A percentile compares a stretch with the other conserved stretches of the same genome.
phyloP scores from a whole-genome alignment of 306 rosid genomes.

The Elaeagnus macrophylla region DNA sequence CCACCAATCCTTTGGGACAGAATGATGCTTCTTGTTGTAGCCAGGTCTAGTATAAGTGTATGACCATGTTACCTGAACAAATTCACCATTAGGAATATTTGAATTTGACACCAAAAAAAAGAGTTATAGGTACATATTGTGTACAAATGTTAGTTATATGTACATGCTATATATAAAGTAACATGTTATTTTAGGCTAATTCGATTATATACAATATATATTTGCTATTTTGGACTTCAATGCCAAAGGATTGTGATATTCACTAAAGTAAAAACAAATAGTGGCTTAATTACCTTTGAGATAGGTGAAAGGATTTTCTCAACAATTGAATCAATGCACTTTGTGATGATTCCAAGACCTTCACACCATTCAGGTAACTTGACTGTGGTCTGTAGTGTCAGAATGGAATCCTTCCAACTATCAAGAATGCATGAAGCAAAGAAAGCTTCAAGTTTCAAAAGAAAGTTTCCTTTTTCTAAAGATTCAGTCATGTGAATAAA shows the following conservation, averaged over 20 bases:
- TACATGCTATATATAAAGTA: too few relatives aligned
- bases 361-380: conserved; percentile 75
- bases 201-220: too few relatives aligned
- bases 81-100: conserved; percentile 4
- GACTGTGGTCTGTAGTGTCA: conserved; percentile 50
- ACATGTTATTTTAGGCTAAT: too few relatives aligned
- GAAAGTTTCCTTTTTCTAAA: conserved; percentile 61
- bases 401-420: conserved; percentile 92
- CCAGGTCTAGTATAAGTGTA: conserved; percentile 97
- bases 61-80: conserved; percentile 80
- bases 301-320: conserved; percentile 74
- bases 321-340: conserved; percentile 79
- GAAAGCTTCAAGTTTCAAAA: conserved; percentile 78
- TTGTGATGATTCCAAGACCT: conserved; percentile 75
- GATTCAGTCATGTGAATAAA: conserved; percentile 78
- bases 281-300: conserved; percentile 38
- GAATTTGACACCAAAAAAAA: too few relatives aligned
- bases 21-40: conserved; percentile 51
- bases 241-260: not conserved
- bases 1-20: conserved; percentile 99
- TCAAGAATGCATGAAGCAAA: conserved; percentile 71
- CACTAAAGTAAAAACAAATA: not conserved
- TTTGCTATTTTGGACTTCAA: too few relatives aligned
- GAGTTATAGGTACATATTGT: too few relatives aligned
- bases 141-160: too few relatives aligned